Conservation (phyloP, 2,329 filamentous ascomycete species). For the Mycosphaerella arachidis region DNA sequence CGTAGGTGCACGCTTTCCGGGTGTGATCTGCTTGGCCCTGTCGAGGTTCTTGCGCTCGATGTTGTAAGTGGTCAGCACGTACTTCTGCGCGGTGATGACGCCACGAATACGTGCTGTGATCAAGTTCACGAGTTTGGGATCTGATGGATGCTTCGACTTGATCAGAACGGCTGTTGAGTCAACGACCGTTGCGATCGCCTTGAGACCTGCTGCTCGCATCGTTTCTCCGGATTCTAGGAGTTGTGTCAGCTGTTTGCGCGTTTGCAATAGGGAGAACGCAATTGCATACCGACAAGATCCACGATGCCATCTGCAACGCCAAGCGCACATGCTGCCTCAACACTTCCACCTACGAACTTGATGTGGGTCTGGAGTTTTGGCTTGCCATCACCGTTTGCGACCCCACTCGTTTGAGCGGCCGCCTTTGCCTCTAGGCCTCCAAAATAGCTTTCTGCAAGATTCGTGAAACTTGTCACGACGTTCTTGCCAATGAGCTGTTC, state of each 20-base stretch:
- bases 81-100: conserved; percentile 92
- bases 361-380: conserved; percentile 77
- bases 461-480: conserved; percentile 91
- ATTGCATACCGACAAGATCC: conserved; percentile 79
- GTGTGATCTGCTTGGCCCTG: conserved; percentile 71
- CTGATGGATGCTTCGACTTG: conserved; percentile 78
- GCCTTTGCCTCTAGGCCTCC: conserved; percentile 61
- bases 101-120: conserved; percentile 84
- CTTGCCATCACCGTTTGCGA: conserved; percentile 35
- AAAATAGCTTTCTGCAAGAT: conserved; percentile 80
- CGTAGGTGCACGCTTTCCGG: conserved; percentile 88
- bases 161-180: conserved; percentile 85
- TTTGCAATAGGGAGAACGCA: background rate
- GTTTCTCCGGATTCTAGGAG: conserved; percentile 89
- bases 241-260: background rate
- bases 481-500: conserved; percentile 85
- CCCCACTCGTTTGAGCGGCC: conserved; percentile 37
- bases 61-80: conserved; percentile 96
- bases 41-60: conserved; percentile 66
- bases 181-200: conserved; percentile 89
- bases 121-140: conserved; percentile 73
- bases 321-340: conserved; percentile 92
- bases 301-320: conserved; percentile 97
- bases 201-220: conserved; percentile 91
- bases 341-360: conserved; percentile 91